Base-by-base conservation (phyloP, 2,329 filamentous ascomycete genomes). In the Periconia digitata region DNA sequence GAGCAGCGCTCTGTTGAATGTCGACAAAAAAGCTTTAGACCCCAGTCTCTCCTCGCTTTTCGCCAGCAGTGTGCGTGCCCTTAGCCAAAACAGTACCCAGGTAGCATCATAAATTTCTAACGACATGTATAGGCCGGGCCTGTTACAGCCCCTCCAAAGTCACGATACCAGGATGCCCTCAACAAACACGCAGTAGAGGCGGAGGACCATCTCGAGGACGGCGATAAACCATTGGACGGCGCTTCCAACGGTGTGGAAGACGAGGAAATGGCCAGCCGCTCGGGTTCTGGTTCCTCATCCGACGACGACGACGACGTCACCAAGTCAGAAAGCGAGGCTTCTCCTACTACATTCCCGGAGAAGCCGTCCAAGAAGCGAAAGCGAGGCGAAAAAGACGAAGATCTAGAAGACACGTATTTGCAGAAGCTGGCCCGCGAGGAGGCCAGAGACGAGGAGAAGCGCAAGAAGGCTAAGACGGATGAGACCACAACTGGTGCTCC, bases 321-420 rank as follows among this genome's bases (percentile, higher is more conserved):
- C 35, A 39, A 40, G 43, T 50, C 54, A 10, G 51, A 58, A 32
- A 32, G 27, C 27, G 56, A 62, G 8, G 60, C 55, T 24, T 60
- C 57, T 6, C 50, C 47, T 15, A 52, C 53, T n/a, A 20, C 18
- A 34, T 17, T 18, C 40, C 13, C 13, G 52, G 64, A 61, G 29
- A 65, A 56, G 46, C 50, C 46, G 56, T 60, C 53, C 41, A 70
- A 70, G 47, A 74, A 74, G 61, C 66, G 72, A 46, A 74, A 74
- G 52, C 78, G 86, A 49, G 85, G 74, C 43, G 66, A 78, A 47
- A 80, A 86, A 24, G 82, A 86, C 10, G 81, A 89, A 20, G 84
- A 89, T 47, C 72, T 91, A 2, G 88, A 91, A 63, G 81, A 78
- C 47, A 82, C 81, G 43, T 91, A 92, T 60, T 75, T 92, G 73